Evolutionary conservation across 108 stramenopile genomes (phyloP), one percentile per base, ranked within the genome.

Genomic region (Skeletonema menzelii): DNA sequence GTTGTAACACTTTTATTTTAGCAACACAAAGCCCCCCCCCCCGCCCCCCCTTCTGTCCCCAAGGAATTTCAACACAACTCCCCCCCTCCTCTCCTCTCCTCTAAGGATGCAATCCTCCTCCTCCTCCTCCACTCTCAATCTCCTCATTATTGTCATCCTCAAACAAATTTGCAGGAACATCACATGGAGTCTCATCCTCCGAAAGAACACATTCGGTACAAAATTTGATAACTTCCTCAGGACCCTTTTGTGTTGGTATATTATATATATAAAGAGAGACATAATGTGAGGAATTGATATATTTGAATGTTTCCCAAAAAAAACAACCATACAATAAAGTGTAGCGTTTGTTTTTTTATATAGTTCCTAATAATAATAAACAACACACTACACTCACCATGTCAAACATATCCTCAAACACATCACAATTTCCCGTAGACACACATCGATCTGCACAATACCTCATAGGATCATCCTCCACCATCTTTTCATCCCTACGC

Each of bases 371-470:
- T n/a, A n/a, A n/a, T n/a, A n/a, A n/a, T n/a, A n/a, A n/a, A n/a
- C n/a, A n/a, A n/a, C n/a, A n/a, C n/a, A n/a, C n/a, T 2, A 55
- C 32, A 55, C 66, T 67, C 27, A 42, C 67, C 75, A 76, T 63
- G 0, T 69, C 75, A 69, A 76, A 76, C 75, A 76, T 76, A 47
- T 76, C 75, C 85, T 92, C 87, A 63, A 79, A 88, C 37, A 91
- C 88, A 69, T 93, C 92, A 69, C 92, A 93, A 75, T 91, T 80
- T 2, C 92, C 92, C 10, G 92, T 93, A 13, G 82, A 63, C 0
- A 93, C 59, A 68, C 92, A 93, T 38, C 92, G 86, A 75, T 93
- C 92, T 22, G 89, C 89, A 56, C 92, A 93, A 60, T 93, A 93
- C 17, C 69, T 46, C 84, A 82, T 75, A n/a, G 92, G 92, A 74